Evolutionary conservation across 169 alveolate genomes (phyloP), one percentile per base, ranked within the genome.

Genomic region (Cryptosporidium felis): DNA sequence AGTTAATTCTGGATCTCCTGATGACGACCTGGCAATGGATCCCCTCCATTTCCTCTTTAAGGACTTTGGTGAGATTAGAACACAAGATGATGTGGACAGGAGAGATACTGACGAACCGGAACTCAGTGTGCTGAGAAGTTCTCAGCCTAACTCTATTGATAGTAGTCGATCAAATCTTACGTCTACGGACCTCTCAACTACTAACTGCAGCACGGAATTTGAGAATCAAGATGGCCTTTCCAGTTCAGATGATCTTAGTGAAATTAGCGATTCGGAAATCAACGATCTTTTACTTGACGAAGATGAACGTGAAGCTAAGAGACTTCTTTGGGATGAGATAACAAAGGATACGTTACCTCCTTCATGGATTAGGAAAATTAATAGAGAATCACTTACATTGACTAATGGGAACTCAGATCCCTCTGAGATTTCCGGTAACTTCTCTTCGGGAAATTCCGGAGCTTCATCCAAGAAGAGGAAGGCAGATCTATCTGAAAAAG

Each of bases 291-390:
- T 93, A 23, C 88, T 93, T 26, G 90, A 93, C 3, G 95, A 92
- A 41, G 90, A 90, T 40, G 96, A 93, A 82, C 91, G 80, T 82
- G 89, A 60, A 45, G 89, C 92, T 6, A 93, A 93, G 80, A 89
- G 91, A 79, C 82, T 91, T n/a, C 82, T 93, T 26, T 93, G 96
- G 96, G 96, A 93, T 79, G 96, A 93, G 66, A 90, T 93, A 60
- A 93, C 95, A 80, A 93, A 80, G 88, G 94, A 82, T 45, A 82
- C 90, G 53, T 81, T 93, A 88, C 96, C 95, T 1, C 90, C 90
- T 61, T 91, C 91, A 18, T 92, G 90, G 91, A 79, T 93, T 40
- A 80, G 94, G 32, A 74, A 74, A 49, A 74, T 74, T 8, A 74
- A 49, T 10, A 74, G 42, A 10, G 74, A 49, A 34, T 10, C 46